These are phyloP conservation scores for Prunus kanzakura DNA, from an alignment of 306 rosid genomes.

Conservation along the genomic window DNA sequence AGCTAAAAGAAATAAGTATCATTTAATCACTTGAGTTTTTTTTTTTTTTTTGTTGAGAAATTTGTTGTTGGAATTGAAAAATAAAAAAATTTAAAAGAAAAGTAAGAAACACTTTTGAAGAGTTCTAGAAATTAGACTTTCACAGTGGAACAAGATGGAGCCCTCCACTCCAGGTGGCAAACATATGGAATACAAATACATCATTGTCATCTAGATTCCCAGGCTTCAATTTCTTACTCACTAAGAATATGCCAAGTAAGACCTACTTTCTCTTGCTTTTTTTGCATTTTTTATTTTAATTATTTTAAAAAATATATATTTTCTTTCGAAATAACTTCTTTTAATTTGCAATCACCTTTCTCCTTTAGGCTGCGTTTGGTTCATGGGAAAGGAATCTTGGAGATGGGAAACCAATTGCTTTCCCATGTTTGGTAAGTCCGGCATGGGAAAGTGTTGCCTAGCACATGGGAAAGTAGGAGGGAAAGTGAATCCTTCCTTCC, in stretches of 20 bases:
- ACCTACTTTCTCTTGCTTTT: constrained; percentile 8
- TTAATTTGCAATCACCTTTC: neutral
- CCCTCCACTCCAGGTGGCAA: neutral
- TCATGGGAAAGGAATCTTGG: too few species aligned
- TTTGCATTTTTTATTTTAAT: neutral
- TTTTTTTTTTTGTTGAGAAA: neutral
- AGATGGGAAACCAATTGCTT: too few species aligned
- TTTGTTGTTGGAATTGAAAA: neutral
- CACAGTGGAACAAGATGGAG: neutral
- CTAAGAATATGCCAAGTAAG: constrained; percentile 25
- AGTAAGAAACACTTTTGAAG: neutral
- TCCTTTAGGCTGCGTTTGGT: too few species aligned
- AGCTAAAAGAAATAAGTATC: too few species aligned
- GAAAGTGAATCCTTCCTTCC: too few species aligned
- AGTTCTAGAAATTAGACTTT: neutral
- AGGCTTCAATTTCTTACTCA: constrained; percentile 11
- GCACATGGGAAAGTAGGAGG: too few species aligned
- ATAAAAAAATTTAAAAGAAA: neutral
- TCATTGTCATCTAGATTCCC: constrained; percentile 13
- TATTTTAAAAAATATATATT: neutral
- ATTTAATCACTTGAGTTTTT: too few species aligned
- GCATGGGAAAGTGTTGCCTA: too few species aligned
- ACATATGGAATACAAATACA: neutral
- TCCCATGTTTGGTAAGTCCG: too few species aligned
- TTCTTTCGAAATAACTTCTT: neutral